These are phyloP conservation scores for Trichophyton verrucosum DNA, from an alignment of 2,329 filamentous ascomycete genomes.

Conservation along the genomic window DNA sequence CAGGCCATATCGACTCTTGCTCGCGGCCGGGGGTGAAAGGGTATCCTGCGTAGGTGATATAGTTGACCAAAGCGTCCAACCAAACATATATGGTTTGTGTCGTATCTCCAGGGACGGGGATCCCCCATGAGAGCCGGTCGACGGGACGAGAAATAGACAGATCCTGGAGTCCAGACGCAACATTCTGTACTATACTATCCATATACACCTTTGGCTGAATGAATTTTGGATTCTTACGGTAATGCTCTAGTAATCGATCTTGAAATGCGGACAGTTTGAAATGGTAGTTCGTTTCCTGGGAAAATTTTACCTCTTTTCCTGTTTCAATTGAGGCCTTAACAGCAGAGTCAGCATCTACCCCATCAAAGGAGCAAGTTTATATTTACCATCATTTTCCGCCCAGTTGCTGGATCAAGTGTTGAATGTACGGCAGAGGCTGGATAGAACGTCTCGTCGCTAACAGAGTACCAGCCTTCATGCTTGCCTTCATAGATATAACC, in stretches of 20 bases:
- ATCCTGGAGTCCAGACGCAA: slow-evolving; percentile 67
- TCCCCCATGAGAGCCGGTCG: slow-evolving; percentile 71
- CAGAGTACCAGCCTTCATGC: slow-evolving; percentile 92
- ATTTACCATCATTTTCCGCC: slow-evolving; percentile 63
- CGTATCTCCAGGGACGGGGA: slow-evolving; percentile 71
- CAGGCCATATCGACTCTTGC: slow-evolving; percentile 63
- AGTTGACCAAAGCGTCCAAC: slow-evolving; percentile 93
- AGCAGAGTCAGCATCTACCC: not conserved
- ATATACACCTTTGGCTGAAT: slow-evolving; percentile 61
- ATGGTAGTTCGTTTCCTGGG: slow-evolving; percentile 85
- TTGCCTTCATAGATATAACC: slow-evolving; percentile 73
- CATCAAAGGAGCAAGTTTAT: not conserved
- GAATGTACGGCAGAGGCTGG: slow-evolving; percentile 62
- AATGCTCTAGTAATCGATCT: slow-evolving; percentile 68
- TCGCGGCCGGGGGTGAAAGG: slow-evolving; percentile 56
- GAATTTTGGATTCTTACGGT: slow-evolving; percentile 62
- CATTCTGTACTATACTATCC: slow-evolving; percentile 65
- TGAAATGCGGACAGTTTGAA: slow-evolving; percentile 77
- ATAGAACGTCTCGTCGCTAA: slow-evolving; percentile 95
- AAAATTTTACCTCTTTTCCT: slow-evolving; percentile 88
- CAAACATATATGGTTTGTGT: slow-evolving; percentile 94
- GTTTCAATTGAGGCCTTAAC: slow-evolving; percentile 60
- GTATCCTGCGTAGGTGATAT: slow-evolving; percentile 77
- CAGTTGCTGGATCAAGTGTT: slow-evolving; percentile 64
- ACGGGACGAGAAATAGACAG: slow-evolving; percentile 77